Percentiles rank a stretch among this genome's conserved stretches.
Evolutionary conservation across 78 protist genomes (phyloP).

Genomic region (Dictyostelium firmibasis): DNA sequence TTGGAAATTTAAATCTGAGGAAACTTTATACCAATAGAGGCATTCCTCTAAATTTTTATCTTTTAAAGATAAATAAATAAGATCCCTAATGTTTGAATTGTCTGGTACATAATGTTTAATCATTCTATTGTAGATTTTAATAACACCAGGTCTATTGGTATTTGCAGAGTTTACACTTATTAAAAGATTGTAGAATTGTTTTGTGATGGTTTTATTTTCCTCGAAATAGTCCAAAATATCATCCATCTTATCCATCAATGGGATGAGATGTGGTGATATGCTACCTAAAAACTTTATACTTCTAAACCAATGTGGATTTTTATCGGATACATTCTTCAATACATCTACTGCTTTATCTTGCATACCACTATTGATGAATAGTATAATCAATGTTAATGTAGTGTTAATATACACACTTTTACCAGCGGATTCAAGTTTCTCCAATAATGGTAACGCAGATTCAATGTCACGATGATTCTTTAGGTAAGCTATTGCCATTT

Average conservation of each 20-base stretch:
- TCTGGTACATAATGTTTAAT: neutral
- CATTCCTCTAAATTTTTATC: neutral
- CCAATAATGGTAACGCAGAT: neutral
- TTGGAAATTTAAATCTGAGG: neutral
- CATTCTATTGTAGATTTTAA: conserved; percentile 7
- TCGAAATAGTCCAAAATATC: neutral
- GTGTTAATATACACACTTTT: neutral
- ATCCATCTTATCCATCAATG: neutral
- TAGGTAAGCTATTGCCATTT: neutral
- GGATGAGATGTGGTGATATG: neutral
- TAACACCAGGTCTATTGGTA: neutral
- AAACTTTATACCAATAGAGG: neutral
- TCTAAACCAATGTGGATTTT: neutral
- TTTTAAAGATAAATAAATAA: neutral
- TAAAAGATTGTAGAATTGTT: neutral
- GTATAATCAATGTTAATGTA: neutral
- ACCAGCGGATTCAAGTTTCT: neutral
- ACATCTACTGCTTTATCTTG: neutral
- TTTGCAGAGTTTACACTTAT: neutral
- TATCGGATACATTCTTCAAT: neutral
- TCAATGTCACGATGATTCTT: neutral
- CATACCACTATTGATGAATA: neutral
- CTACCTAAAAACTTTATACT: neutral
- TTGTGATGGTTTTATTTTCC: neutral
- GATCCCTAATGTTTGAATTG: neutral